These are phyloP conservation scores for Hypseocharis bilobata DNA, from an alignment of 441 rosid genomes.

Conservation along the genomic window DNA sequence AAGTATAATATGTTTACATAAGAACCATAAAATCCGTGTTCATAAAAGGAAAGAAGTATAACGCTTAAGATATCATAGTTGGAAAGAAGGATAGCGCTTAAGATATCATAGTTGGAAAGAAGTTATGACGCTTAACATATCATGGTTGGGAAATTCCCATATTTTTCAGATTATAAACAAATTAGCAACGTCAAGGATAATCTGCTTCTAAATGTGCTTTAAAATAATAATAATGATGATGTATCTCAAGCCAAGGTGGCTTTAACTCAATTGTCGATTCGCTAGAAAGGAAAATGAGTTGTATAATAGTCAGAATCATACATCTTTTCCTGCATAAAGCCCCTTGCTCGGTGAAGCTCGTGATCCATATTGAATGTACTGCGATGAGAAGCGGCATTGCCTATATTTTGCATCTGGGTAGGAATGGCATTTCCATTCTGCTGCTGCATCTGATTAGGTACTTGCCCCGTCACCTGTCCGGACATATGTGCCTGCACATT, in stretches of 20 bases:
- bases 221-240: too few relatives aligned
- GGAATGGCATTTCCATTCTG: conserved; percentile 59
- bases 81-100: background rate
- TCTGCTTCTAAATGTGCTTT: too few relatives aligned
- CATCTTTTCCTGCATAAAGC: conserved; percentile 50
- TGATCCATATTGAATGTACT: conserved; percentile 21
- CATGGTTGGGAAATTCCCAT: too few relatives aligned
- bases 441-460: conserved; percentile 57
- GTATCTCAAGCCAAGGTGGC: background rate
- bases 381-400: conserved; percentile 25
- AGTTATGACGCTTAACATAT: background rate
- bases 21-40: background rate
- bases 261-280: conserved; percentile 1
- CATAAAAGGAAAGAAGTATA: background rate
- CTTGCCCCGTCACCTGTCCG: conserved; percentile 70
- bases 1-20: too few relatives aligned
- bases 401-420: conserved; percentile 62
- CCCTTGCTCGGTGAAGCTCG: conserved; percentile 47
- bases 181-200: too few relatives aligned
- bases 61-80: background rate
- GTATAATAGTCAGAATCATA: conserved; percentile 26
- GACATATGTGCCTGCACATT: conserved; percentile 79
- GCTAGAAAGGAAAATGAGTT: background rate
- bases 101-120: too few relatives aligned
- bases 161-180: background rate